Conservation (phyloP, 2,329 filamentous ascomycete genomes). For the Penicillium sp. region DNA sequence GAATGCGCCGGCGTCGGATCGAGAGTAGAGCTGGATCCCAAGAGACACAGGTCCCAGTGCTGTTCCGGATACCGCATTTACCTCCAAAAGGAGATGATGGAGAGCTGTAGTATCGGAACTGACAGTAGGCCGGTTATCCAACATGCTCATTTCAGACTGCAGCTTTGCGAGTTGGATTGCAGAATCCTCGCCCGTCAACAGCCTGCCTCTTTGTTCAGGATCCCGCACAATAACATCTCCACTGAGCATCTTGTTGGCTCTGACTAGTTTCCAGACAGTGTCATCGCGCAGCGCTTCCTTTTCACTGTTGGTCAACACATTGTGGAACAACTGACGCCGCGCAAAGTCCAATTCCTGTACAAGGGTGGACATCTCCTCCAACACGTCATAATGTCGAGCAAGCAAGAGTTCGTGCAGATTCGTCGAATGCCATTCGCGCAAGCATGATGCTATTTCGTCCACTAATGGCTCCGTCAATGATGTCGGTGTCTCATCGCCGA, state of each 20-base stretch:
- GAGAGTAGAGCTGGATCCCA: conserved; percentile 73
- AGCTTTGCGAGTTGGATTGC: conserved; percentile 86
- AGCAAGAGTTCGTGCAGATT: conserved; percentile 91
- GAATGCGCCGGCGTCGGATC: conserved; percentile 61
- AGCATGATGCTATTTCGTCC: conserved; percentile 93
- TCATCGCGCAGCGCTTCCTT: conserved; percentile 76
- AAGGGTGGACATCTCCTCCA: conserved; percentile 78
- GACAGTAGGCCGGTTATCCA: conserved; percentile 74
- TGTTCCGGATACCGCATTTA: conserved; percentile 76
- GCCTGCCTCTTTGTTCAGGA: conserved; percentile 74
- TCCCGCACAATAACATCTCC: conserved; percentile 94
- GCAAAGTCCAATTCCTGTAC: conserved; percentile 80
- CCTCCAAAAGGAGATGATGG: conserved; percentile 78
- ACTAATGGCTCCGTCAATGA: conserved; percentile 86
- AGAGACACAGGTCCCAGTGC: conserved; percentile 73
- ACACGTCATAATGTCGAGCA: conserved; percentile 71
- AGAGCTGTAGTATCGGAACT: conserved; percentile 66
- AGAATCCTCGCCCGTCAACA: conserved; percentile 88
- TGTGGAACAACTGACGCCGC: conserved; percentile 85
- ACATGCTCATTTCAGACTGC: conserved; percentile 92
- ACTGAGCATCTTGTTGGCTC: conserved; percentile 88
- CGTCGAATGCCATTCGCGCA: conserved; percentile 97
- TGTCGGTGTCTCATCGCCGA: conserved; percentile 93
- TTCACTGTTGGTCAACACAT: conserved; percentile 85
- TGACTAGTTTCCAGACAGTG: conserved; percentile 92